These are phyloP conservation scores for Penicillium sumatraense DNA, from an alignment of 2,329 filamentous ascomycete genomes.

Conservation along the genomic window DNA sequence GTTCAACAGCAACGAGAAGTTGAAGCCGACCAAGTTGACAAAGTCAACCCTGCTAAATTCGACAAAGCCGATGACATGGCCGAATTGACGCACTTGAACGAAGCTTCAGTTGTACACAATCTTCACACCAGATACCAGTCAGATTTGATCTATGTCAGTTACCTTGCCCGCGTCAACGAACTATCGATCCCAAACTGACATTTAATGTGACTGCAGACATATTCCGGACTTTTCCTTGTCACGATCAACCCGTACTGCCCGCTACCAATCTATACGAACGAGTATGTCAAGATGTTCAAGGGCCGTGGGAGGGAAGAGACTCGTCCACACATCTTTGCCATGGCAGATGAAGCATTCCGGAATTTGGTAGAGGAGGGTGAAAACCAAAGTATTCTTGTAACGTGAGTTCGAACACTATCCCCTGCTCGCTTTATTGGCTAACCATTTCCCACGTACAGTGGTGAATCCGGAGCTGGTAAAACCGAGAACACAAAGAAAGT, in stretches of 20 bases:
- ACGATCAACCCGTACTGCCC: slow-evolving; percentile 97
- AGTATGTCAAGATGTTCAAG: slow-evolving; percentile 98
- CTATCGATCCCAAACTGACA: slow-evolving; percentile 5
- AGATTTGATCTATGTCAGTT: slow-evolving; percentile 80
- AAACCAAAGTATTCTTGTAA: slow-evolving; percentile 97
- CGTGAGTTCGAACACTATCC: slow-evolving; percentile 51
- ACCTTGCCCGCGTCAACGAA: neutral
- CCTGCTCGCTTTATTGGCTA: neutral
- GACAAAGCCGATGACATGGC: slow-evolving; percentile 99
- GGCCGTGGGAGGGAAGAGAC: slow-evolving; percentile 90
- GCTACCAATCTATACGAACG: slow-evolving; percentile 91
- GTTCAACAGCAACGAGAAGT: slow-evolving; percentile 76
- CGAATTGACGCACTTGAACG: slow-evolving; percentile 95
- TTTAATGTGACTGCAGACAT: slow-evolving; percentile 63
- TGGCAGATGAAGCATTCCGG: slow-evolving; percentile 95
- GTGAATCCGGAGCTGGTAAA: slow-evolving; percentile 96
- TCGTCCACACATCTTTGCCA: slow-evolving; percentile 95
- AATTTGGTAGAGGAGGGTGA: slow-evolving; percentile 93
- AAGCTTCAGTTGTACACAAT: slow-evolving; percentile 97
- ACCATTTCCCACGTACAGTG: slow-evolving; percentile 47
- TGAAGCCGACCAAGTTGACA: slow-evolving; percentile 86
- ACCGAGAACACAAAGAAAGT: slow-evolving; percentile 99
- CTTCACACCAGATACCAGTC: slow-evolving; percentile 92
- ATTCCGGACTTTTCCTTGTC: slow-evolving; percentile 94
- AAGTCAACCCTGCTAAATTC: slow-evolving; percentile 99